Evolutionary conservation across 306 rosid species (phyloP), one percentile per base, ranked within the genome.

Genomic region (Trichosanthes truncata): DNA sequence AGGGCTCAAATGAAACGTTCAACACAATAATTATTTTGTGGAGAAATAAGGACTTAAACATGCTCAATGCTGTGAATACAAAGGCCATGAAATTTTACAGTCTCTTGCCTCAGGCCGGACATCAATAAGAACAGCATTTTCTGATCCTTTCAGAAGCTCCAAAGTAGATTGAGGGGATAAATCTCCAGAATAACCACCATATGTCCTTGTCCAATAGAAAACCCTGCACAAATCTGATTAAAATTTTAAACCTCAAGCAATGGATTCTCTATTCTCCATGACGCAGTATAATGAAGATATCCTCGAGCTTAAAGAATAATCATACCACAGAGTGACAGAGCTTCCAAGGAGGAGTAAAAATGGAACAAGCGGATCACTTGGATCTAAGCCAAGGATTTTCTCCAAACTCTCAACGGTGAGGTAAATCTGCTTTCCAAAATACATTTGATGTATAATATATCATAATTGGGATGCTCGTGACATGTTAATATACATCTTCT

Each of bases 171-270:
- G 72, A 57, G 98, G 93, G 77, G 98, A 80, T 81, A 95, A 87
- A 88, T 92, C 97, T 76, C 98, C 98, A 5, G 98, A 78, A 61
- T 91, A 95, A 83, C 98, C 98, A 63, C 98, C 86, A 45, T 91
- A 92, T 79, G 83, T 85, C 91, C 89, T 62, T 77, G 82, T 88
- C 95, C 90, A 85, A 88, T 89, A 95, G 86, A 90, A 74, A 83
- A 89, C 86, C 97, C 98, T 95, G 93, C 92, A 95, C 82, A 87
- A 83, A 87, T 92, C 91, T 92, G 96, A 87, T 88, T 84, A 82
- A 84, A 86, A 82, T 83, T 85, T 87, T 87, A 83, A 84, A 87
- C 71, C 85, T 35, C 84, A 78, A 65, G 79, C 46, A 52, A 80
- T 61, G 81, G 79, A 81, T 79, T 84, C 57, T 67, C n/a, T 60